A percentile compares a stretch with the other conserved stretches of the same genome.
Conservation (phyloP, 371 early-diverging fungal species). For the Mucor circinelloides region DNA sequence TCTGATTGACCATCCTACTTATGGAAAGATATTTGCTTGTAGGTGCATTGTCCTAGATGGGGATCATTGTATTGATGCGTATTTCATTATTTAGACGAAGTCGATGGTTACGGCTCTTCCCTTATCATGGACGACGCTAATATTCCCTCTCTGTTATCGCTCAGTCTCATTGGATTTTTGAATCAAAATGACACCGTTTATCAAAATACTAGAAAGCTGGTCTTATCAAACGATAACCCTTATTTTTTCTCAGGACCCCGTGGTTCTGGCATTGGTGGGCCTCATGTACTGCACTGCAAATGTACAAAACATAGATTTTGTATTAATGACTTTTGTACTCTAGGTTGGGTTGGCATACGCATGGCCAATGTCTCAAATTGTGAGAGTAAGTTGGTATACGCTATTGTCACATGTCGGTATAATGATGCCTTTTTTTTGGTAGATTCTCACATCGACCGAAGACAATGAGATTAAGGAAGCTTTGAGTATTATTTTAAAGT, state of each 20-base stretch:
- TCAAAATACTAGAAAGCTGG: conserved; percentile 57
- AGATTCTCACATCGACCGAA: conserved; percentile 38
- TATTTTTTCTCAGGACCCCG: conserved; percentile 59
- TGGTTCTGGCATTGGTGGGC: conserved; percentile 63
- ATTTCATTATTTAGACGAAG: conserved; percentile 43
- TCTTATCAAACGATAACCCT: conserved; percentile 61
- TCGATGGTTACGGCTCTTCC: conserved; percentile 68
- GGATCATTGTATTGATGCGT: background rate
- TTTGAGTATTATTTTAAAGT: conserved; percentile 27
- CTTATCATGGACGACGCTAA: conserved; percentile 76
- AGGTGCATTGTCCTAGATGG: conserved; percentile 4
- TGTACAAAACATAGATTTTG: background rate
- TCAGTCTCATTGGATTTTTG: conserved; percentile 66
- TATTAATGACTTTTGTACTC: background rate
- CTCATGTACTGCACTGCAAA: conserved; percentile 49
- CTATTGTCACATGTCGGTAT: too few species aligned
- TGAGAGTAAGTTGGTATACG: conserved; percentile 25
- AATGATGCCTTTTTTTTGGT: background rate
- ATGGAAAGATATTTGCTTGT: conserved; percentile 52
- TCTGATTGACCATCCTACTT: conserved; percentile 44
- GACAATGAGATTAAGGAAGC: conserved; percentile 41
- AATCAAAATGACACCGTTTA: conserved; percentile 52
- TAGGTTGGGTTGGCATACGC: conserved; percentile 32
- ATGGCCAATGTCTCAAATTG: conserved; percentile 43
- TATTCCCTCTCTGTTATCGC: conserved; percentile 63